These are phyloP conservation scores for Didymella exigua DNA, from an alignment of 2,329 filamentous ascomycete species.

Conservation along the genomic window DNA sequence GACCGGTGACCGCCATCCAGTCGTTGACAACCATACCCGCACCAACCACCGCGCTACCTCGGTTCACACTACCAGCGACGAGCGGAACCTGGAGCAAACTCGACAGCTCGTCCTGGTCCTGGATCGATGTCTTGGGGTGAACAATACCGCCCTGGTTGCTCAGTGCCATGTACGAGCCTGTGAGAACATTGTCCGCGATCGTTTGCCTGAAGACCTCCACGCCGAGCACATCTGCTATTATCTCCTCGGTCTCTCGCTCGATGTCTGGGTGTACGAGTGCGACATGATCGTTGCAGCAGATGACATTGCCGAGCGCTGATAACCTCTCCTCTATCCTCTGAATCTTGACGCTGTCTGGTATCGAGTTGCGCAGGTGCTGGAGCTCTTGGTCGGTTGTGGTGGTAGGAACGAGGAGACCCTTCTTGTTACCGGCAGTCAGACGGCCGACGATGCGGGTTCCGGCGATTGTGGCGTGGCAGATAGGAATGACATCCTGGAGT, in stretches of 20 bases:
- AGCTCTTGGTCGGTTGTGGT: constrained; percentile 97
- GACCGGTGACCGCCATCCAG: constrained; percentile 89
- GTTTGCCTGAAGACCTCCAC: constrained; percentile 94
- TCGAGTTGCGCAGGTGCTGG: constrained; percentile 92
- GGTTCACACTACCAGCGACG: constrained; percentile 91
- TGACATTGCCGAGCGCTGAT: constrained; percentile 94
- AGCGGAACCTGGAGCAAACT: constrained; percentile 93
- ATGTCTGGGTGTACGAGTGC: constrained; percentile 95
- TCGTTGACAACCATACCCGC: constrained; percentile 97
- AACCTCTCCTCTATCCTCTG: constrained; percentile 97
- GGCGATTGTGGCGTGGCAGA: constrained; percentile 94
- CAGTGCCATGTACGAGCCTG: constrained; percentile 94
- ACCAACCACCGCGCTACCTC: constrained; percentile 92
- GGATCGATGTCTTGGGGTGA: constrained; percentile 94
- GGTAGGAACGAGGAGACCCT: constrained; percentile 94
- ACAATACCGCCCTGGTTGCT: constrained; percentile 97
- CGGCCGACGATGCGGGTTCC: constrained; percentile 95
- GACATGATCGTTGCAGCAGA: constrained; percentile 95
- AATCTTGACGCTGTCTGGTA: constrained; percentile 90
- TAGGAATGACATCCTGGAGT: constrained; percentile 95
- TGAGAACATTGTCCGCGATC: constrained; percentile 94
- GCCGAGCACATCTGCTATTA: constrained; percentile 91
- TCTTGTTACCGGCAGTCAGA: constrained; percentile 94
- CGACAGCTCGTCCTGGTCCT: constrained; percentile 97
- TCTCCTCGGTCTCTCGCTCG: constrained; percentile 97